These are phyloP conservation scores for Sherardia arvensis DNA, from an alignment of 257 asterid genomes.

Conservation along the genomic window DNA sequence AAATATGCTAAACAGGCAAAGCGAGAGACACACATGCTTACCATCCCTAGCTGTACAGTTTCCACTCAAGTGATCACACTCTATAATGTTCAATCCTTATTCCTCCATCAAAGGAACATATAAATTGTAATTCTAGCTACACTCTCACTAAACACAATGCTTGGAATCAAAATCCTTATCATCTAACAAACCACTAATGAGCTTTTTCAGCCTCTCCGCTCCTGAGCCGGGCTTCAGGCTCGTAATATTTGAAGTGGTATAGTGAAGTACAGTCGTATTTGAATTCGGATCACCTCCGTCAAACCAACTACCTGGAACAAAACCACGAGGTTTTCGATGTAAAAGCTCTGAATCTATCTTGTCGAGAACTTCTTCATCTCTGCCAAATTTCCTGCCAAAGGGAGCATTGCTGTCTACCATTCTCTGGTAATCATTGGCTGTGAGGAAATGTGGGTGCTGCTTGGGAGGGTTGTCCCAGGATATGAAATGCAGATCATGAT, in stretches of 20 bases:
- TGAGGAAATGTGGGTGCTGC: slow-evolving; percentile 75
- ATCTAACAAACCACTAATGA: slow-evolving; percentile 34
- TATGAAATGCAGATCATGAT: slow-evolving; percentile 71
- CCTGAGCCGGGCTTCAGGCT: slow-evolving; percentile 54
- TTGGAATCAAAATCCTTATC: slow-evolving; percentile 38
- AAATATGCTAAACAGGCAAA: background rate
- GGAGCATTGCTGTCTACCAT: slow-evolving; percentile 67
- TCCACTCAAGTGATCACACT: background rate
- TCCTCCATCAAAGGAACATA: background rate
- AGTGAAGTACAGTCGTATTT: slow-evolving; percentile 17
- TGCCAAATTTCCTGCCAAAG: slow-evolving; percentile 58
- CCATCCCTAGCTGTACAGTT: background rate
- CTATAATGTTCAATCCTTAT: slow-evolving; percentile 1
- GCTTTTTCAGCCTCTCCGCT: slow-evolving; percentile 48
- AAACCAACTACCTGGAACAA: slow-evolving; percentile 72
- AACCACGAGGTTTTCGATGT: slow-evolving; percentile 39
- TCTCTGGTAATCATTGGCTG: slow-evolving; percentile 30
- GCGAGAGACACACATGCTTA: background rate
- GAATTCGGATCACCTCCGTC: slow-evolving; percentile 25
- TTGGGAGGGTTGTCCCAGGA: slow-evolving; percentile 89
- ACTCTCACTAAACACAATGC: slow-evolving; percentile 39
- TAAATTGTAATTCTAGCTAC: background rate
- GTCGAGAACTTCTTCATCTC: slow-evolving; percentile 35
- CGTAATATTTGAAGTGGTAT: slow-evolving; percentile 27
- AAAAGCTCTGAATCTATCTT: slow-evolving; percentile 54